Percentiles rank a stretch among this genome's conserved stretches.
These are phyloP conservation scores for Colletotrichum aenigma DNA, from an alignment of 2,329 filamentous ascomycete genomes.

Conservation along the genomic window DNA sequence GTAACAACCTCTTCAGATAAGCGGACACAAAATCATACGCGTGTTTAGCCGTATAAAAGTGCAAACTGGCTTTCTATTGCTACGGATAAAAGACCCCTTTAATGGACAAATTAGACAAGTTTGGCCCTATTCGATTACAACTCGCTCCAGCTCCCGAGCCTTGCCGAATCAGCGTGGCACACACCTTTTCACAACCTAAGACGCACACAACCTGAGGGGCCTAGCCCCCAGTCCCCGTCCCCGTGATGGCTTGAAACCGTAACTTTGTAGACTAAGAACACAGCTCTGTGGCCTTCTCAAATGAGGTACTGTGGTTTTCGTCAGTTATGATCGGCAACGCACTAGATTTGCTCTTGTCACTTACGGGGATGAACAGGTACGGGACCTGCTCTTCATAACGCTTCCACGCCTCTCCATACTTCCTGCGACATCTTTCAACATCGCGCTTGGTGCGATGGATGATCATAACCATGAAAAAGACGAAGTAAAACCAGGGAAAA, in stretches of 20 bases:
- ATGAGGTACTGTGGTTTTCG: not conserved
- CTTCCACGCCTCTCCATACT: slow-evolving; percentile 83
- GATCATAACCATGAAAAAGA: slow-evolving; percentile 86
- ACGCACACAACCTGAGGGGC: no score
- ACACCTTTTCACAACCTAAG: no score
- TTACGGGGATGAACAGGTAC: slow-evolving; percentile 80
- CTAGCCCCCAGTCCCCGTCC: no score
- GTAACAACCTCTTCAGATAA: not conserved
- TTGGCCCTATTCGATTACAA: no score
- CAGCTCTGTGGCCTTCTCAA: not conserved
- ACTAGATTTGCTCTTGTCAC: slow-evolving; percentile 19
- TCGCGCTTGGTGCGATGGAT: slow-evolving; percentile 78
- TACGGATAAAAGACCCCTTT: no score
- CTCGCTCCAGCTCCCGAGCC: no score
- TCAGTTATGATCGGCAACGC: not conserved
- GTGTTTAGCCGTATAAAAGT: no score
- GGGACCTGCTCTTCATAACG: slow-evolving; percentile 82
- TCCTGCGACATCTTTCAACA: slow-evolving; percentile 75
- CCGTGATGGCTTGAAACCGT: no score
- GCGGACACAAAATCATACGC: not conserved
- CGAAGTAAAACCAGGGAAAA: slow-evolving; percentile 89
- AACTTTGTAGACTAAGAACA: no score
- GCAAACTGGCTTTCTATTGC: no score
- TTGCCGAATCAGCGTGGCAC: no score
- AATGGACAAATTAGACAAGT: no score